phyloP scores from a whole-genome alignment of 805 yeast species.

The Torulaspora franciscae region DNA sequence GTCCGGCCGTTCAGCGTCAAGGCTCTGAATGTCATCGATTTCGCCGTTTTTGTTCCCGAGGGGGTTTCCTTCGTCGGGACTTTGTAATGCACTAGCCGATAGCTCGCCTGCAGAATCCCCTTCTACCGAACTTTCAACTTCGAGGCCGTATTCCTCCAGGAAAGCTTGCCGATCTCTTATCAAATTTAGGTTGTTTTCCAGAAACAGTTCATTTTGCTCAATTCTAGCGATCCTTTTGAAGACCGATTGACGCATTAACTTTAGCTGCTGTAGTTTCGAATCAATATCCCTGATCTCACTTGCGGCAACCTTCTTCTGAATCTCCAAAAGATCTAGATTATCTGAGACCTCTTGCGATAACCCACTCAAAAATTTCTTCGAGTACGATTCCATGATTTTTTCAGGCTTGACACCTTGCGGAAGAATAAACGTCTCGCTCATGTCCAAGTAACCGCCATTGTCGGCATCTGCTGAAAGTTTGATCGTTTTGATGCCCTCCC shows the following conservation, averaged over 20 bases:
- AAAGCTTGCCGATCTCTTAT: conserved; percentile 43
- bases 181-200: conserved; percentile 46
- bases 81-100: conserved; percentile 1
- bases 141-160: conserved; percentile 40
- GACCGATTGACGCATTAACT: conserved; percentile 47
- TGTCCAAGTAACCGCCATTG: conserved; percentile 17
- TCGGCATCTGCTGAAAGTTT: conserved; percentile 22
- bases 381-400: conserved; percentile 41
- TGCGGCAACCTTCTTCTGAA: conserved; percentile 60
- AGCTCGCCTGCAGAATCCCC: conserved; percentile 8
- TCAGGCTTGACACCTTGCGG: conserved; percentile 42
- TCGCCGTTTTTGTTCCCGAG: conserved; percentile 10
- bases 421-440: conserved; percentile 27
- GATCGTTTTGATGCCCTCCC: conserved; percentile 17
- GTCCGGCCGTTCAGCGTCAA: neutral
- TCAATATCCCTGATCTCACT: conserved; percentile 64
- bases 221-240: conserved; percentile 55
- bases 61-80: conserved; percentile 11
- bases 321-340: conserved; percentile 50
- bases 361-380: conserved; percentile 36
- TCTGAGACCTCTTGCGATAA: conserved; percentile 41
- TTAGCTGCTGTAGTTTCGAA: conserved; percentile 47
- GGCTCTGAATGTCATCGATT: neutral
- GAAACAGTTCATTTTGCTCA: conserved; percentile 55
- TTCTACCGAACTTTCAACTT: conserved; percentile 25